A percentile compares a stretch with the other conserved stretches of the same genome.
These are phyloP conservation scores for Xylaria sp. DNA, from an alignment of 2,329 filamentous ascomycete species.

Conservation along the genomic window DNA sequence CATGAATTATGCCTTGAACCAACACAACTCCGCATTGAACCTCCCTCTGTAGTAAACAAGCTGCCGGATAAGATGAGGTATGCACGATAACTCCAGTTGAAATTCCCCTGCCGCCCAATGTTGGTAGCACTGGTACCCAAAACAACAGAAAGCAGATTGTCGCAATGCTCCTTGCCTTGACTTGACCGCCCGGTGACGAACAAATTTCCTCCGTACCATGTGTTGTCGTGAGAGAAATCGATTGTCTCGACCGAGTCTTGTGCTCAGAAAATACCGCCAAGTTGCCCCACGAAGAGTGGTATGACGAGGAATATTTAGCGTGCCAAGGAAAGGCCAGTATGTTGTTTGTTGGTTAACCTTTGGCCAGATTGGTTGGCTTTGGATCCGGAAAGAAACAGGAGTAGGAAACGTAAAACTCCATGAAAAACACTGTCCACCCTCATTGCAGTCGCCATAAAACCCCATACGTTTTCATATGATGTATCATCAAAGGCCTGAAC, in stretches of 20 bases:
- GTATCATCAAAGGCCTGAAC: conserved; percentile 32
- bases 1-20: conserved; percentile 10
- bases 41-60: conserved; percentile 12
- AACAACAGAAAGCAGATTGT: conserved; percentile 23
- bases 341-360: conserved; percentile 3
- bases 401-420: conserved; percentile 16
- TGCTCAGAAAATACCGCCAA: conserved; percentile 2
- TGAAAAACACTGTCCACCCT: conserved; percentile 17
- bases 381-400: conserved; percentile 14
- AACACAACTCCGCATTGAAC: conserved; percentile 14
- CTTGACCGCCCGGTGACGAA: conserved; percentile 23
- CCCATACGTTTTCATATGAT: conserved; percentile 26
- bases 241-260: background rate
- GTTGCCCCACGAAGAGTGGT: background rate
- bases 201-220: conserved; percentile 17
- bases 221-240: conserved; percentile 15
- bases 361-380: conserved; percentile 2
- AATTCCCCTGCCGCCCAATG: conserved; percentile 7
- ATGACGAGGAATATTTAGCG: conserved; percentile 8
- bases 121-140: conserved; percentile 18
- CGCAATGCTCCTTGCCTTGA: conserved; percentile 22
- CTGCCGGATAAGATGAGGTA: conserved; percentile 12
- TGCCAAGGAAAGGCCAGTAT: conserved; percentile 3
- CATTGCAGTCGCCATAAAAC: conserved; percentile 7
- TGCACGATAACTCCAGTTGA: conserved; percentile 18